phyloP scores from a whole-genome alignment of 2,329 filamentous ascomycete genomes.

The Septoria petroselini region DNA sequence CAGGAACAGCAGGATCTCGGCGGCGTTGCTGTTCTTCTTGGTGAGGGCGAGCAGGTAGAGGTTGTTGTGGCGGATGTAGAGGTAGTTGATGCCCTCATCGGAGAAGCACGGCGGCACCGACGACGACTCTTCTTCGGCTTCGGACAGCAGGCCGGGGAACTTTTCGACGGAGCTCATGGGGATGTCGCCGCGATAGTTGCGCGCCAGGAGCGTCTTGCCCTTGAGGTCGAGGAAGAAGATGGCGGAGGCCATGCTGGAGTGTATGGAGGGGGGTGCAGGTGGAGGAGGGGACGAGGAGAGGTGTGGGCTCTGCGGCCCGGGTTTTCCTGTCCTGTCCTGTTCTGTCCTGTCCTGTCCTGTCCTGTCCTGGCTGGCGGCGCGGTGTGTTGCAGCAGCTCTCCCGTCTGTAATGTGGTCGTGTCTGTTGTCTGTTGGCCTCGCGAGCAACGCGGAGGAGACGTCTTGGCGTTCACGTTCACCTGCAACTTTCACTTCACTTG shows the following conservation, averaged over 20 bases:
- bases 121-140: conserved; percentile 98
- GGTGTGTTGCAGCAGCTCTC: too few relatives aligned
- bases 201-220: conserved; percentile 99
- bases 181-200: conserved; percentile 97
- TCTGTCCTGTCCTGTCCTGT: too few relatives aligned
- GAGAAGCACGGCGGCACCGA: conserved; percentile 97
- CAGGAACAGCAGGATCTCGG: conserved; percentile 95
- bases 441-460: conserved; percentile 3
- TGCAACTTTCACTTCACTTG: neutral
- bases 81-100: conserved; percentile 97
- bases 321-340: conserved; percentile 3
- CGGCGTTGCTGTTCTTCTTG: conserved; percentile 97
- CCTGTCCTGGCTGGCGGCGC: too few relatives aligned
- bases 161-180: conserved; percentile 99
- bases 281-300: too few relatives aligned
- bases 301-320: conserved; percentile 2
- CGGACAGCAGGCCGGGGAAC: conserved; percentile 90
- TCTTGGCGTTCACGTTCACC: conserved; percentile 4
- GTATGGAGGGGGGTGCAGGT: conserved; percentile 27
- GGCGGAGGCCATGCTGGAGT: conserved; percentile 79
- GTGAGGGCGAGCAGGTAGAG: conserved; percentile 96
- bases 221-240: conserved; percentile 98
- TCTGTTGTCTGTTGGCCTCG: too few relatives aligned
- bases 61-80: conserved; percentile 99
- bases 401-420: too few relatives aligned